Evolutionary conservation across 2,329 filamentous ascomycete species (phyloP).

Genomic region (Dothiorella sarmentorum): DNA sequence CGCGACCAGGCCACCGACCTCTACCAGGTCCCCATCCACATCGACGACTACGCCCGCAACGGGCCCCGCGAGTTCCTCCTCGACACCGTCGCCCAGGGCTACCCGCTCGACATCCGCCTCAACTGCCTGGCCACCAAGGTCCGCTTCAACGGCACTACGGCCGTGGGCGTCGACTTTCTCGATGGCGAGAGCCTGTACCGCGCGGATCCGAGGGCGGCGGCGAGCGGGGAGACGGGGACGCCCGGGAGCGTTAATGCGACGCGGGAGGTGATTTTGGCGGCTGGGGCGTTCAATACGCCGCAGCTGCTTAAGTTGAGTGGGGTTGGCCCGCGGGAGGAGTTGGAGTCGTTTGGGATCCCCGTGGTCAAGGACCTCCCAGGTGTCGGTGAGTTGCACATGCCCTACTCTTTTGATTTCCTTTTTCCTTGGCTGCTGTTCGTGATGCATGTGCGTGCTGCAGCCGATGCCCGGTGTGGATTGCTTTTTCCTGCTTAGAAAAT

Average conservation of each 20-base stretch:
- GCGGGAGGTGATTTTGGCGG: slow-evolving; percentile 46
- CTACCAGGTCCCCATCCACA: slow-evolving; percentile 53
- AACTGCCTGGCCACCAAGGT: slow-evolving; percentile 66
- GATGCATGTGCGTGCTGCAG: too few species aligned
- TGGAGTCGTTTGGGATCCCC: slow-evolving; percentile 52
- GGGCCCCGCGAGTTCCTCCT: slow-evolving; percentile 57
- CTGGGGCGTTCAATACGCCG: slow-evolving; percentile 59
- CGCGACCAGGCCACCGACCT: slow-evolving; percentile 46
- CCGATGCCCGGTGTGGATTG: not conserved
- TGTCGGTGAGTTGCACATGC: slow-evolving; percentile 45
- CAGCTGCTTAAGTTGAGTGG: slow-evolving; percentile 64
- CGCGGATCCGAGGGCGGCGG: slow-evolving; percentile 33
- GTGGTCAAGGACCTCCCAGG: slow-evolving; percentile 56
- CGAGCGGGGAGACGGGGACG: slow-evolving; percentile 30
- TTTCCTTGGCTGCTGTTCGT: too few species aligned
- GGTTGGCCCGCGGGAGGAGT: slow-evolving; percentile 54
- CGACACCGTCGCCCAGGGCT: slow-evolving; percentile 49
- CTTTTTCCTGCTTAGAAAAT: not conserved
- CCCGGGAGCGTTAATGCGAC: slow-evolving; percentile 42
- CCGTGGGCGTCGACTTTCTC: slow-evolving; percentile 43
- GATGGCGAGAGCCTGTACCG: slow-evolving; percentile 39
- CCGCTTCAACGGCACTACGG: slow-evolving; percentile 60
- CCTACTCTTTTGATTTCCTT: not conserved
- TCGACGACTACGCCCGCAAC: slow-evolving; percentile 48
- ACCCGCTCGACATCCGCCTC: slow-evolving; percentile 55